Conservation (phyloP, 345 rosid genomes). For the Populus simonii region DNA sequence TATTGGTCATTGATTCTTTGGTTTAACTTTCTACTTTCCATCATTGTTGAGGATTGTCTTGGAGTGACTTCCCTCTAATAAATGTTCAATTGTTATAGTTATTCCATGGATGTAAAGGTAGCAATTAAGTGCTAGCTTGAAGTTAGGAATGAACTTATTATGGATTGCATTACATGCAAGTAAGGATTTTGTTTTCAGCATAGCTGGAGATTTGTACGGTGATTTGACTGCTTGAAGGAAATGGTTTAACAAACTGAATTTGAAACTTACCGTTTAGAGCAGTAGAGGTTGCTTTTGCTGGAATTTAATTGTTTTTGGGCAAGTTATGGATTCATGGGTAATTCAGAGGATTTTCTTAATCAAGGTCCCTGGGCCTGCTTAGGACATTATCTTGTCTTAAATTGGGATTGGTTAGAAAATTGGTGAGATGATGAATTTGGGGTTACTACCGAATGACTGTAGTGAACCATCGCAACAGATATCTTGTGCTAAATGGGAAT, state of each 20-base stretch:
- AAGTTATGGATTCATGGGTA: background rate
- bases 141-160: background rate
- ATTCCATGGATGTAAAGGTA: background rate
- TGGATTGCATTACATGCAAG: background rate
- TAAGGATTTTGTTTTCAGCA: background rate
- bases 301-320: background rate
- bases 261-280: background rate
- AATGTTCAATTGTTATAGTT: background rate
- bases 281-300: background rate
- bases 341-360: background rate
- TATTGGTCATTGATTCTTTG: background rate
- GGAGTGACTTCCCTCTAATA: background rate
- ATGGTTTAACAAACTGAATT: background rate
- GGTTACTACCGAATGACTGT: background rate
- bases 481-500: background rate
- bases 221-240: background rate
- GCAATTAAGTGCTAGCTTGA: background rate
- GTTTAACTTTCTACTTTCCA: background rate
- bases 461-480: background rate
- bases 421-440: background rate
- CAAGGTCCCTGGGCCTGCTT: background rate
- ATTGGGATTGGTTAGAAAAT: background rate
- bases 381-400: background rate
- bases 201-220: background rate
- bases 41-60: background rate